These are phyloP conservation scores for Neopestalotiopsis clavispora DNA, from an alignment of 2,329 filamentous ascomycete species.

Conservation along the genomic window DNA sequence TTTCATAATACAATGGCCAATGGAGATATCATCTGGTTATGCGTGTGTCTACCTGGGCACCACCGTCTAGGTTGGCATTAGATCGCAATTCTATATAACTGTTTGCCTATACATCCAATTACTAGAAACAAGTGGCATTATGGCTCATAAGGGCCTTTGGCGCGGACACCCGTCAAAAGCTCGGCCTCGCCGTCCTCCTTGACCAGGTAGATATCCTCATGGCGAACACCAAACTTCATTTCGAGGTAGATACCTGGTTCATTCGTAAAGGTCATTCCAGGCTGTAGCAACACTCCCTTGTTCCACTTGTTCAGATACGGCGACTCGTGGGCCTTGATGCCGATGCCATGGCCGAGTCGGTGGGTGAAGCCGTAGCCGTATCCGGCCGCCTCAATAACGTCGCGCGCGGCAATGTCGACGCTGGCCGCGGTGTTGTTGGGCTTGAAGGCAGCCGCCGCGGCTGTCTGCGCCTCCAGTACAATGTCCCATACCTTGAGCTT, in stretches of 20 bases:
- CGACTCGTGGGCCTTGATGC: conserved; percentile 70
- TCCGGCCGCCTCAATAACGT: conserved; percentile 60
- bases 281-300: conserved; percentile 45
- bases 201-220: conserved; percentile 67
- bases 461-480: conserved; percentile 65
- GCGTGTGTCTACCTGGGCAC: too few species aligned
- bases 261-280: conserved; percentile 67
- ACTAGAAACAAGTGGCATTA: conserved; percentile 17
- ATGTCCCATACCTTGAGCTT: conserved; percentile 64
- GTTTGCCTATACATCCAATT: too few species aligned
- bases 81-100: too few species aligned
- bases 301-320: conserved; percentile 70
- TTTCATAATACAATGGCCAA: too few species aligned
- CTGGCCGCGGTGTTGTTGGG: conserved; percentile 60
- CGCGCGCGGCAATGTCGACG: conserved; percentile 64
- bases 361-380: conserved; percentile 66
- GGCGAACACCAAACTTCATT: conserved; percentile 63
- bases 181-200: conserved; percentile 57
- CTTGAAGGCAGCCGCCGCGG: conserved; percentile 54
- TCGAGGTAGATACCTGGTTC: conserved; percentile 68
- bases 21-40: too few species aligned
- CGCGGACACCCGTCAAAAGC: conserved; percentile 57
- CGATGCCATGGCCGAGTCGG: conserved; percentile 67
- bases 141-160: conserved; percentile 58
- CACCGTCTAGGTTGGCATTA: too few species aligned